Conservation (phyloP, 495 filamentous ascomycete species). For the Penicillium desertorum region DNA sequence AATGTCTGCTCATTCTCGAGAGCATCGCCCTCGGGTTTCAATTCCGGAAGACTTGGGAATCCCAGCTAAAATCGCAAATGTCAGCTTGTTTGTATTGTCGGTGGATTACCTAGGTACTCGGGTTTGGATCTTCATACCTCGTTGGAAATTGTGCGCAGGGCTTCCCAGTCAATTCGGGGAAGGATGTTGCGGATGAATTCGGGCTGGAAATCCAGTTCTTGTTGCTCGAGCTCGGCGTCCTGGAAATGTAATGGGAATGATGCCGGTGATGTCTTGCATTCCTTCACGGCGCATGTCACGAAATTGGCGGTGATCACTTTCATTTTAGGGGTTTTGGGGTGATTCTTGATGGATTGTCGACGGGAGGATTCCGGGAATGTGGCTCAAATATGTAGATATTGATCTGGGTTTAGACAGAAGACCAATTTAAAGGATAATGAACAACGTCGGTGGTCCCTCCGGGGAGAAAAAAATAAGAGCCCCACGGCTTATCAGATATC, state of each 20-base stretch:
- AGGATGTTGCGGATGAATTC: slow-evolving; percentile 78
- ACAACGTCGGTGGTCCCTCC: slow-evolving; percentile 5
- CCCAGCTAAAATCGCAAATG: slow-evolving; percentile 60
- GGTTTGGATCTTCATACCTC: slow-evolving; percentile 59
- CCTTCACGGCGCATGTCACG: slow-evolving; percentile 90
- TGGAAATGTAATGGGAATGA: slow-evolving; percentile 89
- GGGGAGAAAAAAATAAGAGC: slow-evolving; percentile 16
- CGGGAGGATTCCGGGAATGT: neutral
- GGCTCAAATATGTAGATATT: neutral
- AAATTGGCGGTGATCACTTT: slow-evolving; percentile 97
- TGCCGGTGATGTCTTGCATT: slow-evolving; percentile 73
- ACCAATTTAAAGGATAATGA: neutral
- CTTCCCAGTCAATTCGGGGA: slow-evolving; percentile 85
- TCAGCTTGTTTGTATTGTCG: slow-evolving; percentile 6
- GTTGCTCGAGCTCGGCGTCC: slow-evolving; percentile 82
- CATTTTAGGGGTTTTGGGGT: slow-evolving; percentile 44
- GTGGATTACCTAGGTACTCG: neutral
- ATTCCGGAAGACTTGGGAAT: slow-evolving; percentile 72
- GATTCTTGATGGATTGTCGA: neutral
- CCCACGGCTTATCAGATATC: slow-evolving; percentile 21
- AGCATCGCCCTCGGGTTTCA: slow-evolving; percentile 58
- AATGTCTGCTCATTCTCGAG: slow-evolving; percentile 62
- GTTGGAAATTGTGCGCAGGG: slow-evolving; percentile 65
- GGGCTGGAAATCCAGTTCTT: slow-evolving; percentile 76
- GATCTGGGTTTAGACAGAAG: neutral